Percentiles rank a stretch among this genome's conserved stretches.
Conservation (phyloP, 495 filamentous ascomycete genomes). For the Penicillium lividum region DNA sequence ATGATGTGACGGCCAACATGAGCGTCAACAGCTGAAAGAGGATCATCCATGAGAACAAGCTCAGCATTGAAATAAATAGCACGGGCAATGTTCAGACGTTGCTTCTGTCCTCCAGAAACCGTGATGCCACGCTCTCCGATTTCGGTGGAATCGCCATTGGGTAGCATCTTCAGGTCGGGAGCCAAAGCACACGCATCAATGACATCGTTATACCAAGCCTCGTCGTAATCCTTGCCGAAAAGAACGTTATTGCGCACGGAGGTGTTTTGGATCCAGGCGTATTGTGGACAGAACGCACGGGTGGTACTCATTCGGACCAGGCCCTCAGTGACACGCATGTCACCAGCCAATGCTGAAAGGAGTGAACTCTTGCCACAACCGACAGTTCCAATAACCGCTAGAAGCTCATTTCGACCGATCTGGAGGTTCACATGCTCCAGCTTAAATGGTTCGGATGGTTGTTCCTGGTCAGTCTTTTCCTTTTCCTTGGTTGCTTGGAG, state of each 20-base stretch:
- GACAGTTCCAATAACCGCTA: slow-evolving; percentile 89
- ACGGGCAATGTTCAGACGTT: slow-evolving; percentile 73
- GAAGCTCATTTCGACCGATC: slow-evolving; percentile 76
- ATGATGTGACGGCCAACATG: slow-evolving; percentile 94
- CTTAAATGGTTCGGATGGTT: slow-evolving; percentile 75
- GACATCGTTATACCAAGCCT: slow-evolving; percentile 57
- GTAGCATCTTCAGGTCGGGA: slow-evolving; percentile 57
- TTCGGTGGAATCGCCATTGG: slow-evolving; percentile 56
- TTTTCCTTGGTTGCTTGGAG: slow-evolving; percentile 31
- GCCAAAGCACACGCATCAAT: slow-evolving; percentile 58
- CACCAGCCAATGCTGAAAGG: slow-evolving; percentile 85
- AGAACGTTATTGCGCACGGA: slow-evolving; percentile 85
- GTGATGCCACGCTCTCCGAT: slow-evolving; percentile 65
- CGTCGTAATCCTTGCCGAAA: slow-evolving; percentile 70
- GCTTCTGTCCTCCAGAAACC: slow-evolving; percentile 67
- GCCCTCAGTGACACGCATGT: slow-evolving; percentile 85
- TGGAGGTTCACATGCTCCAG: slow-evolving; percentile 72
- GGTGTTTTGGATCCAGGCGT: slow-evolving; percentile 96
- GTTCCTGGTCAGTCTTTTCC: slow-evolving; percentile 49
- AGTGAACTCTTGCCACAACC: slow-evolving; percentile 92
- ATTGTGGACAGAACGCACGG: slow-evolving; percentile 90
- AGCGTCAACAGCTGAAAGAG: slow-evolving; percentile 79
- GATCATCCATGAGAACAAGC: slow-evolving; percentile 82
- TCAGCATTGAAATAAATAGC: slow-evolving; percentile 85
- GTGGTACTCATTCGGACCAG: slow-evolving; percentile 72